Conservation (phyloP, 768 basidiomycete species). For the Serendipita indica region DNA sequence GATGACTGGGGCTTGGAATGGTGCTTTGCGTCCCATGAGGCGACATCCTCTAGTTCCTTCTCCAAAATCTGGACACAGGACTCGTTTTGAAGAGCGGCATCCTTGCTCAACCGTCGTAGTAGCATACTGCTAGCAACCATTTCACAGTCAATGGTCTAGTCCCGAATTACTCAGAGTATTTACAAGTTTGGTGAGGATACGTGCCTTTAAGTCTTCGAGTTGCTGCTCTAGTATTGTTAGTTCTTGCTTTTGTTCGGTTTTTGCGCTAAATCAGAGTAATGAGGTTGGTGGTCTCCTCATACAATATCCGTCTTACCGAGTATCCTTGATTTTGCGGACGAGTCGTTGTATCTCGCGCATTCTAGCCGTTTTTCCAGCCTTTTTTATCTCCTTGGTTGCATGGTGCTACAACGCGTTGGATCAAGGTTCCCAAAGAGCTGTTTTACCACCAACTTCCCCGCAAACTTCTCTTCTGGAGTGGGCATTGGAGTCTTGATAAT, state of each 20-base stretch:
- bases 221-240: conserved; percentile 42
- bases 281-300: not conserved
- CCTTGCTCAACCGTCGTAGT: conserved; percentile 57
- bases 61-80: not conserved
- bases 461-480: not conserved
- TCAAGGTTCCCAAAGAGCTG: not conserved
- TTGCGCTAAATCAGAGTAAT: conserved; percentile 23
- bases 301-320: conserved; percentile 34
- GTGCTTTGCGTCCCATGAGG: conserved; percentile 31
- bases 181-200: conserved; percentile 8
- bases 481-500: not conserved
- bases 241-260: conserved; percentile 26
- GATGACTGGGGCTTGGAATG: no score
- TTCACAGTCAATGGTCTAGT: conserved; percentile 33
- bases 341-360: conserved; percentile 66
- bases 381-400: conserved; percentile 52
- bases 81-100: conserved; percentile 25
- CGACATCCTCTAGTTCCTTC: conserved; percentile 17
- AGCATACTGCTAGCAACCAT: conserved; percentile 51
- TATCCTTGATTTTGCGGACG: conserved; percentile 64
- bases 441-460: not conserved
- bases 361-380: conserved; percentile 68
- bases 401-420: conserved; percentile 45
- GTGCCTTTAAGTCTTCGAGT: conserved; percentile 51
- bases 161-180: not conserved